Base-by-base conservation (phyloP, 1,284 basidiomycete genomes). In the Sphagnurus paluster region DNA sequence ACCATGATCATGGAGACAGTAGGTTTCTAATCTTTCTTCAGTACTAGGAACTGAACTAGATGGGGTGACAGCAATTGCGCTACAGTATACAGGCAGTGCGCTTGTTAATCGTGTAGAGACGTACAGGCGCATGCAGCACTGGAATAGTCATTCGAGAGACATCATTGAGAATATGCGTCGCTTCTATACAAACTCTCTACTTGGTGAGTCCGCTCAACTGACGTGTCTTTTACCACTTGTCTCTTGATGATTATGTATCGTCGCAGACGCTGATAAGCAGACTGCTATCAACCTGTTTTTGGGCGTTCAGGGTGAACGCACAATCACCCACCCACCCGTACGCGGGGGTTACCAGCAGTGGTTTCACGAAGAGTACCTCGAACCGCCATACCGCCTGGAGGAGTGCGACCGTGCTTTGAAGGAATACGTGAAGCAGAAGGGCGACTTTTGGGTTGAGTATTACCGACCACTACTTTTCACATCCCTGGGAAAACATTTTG, bases 81-180 rank as follows among this genome's bases (percentile, higher is more conserved):
- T 98, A 58, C 97, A 99, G 63, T 98, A 98, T 62, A 97, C 93
- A 0, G 95, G 95, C 1, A 95, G 92, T 60, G 94, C 95, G 0
- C 80, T 99, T 5, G 96, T 99, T 29, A 99, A 99, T 59, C 82
- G 96, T 1, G 93, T 98, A 7, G 95, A 99, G 63, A 98, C 93
- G 0, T 99, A 99, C 61, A 83, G 95, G 33, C 82, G 94, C 20
- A 94, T 96, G 76, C 90, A 90, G 0, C 94, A 98, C 56, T 99
- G 96, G 95, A 95, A 93, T 58, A 96, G 92, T 57, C 97, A 98
- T 67, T 98, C 95, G 2, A 79, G 97, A 20, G 96, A 99, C 64
- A 92, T 98, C 58, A 92, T 99, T 42, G 95, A 98, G 68, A 98
- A 97, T 55, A 88, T 99, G 45, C 79, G 93, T 43, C 82, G 97